Conservation (phyloP, 164 flowering plant species). For the Sextonia rubra region DNA sequence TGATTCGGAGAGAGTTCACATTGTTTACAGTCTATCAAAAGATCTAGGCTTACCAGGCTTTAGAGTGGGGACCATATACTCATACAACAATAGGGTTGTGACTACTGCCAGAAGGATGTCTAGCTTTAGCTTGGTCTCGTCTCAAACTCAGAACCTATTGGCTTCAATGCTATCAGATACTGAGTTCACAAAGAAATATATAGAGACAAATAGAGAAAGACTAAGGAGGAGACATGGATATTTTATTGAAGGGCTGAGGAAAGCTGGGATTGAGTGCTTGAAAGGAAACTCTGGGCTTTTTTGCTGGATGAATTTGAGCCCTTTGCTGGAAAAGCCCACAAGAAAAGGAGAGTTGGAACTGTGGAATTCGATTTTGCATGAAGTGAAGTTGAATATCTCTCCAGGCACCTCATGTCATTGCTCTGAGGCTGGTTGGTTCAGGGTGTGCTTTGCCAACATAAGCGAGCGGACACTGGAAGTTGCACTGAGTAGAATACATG, state of each 20-base stretch:
- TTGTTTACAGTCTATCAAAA: conserved; percentile 88
- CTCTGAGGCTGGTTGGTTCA: conserved; percentile 87
- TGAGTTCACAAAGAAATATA: conserved; percentile 53
- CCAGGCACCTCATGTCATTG: conserved; percentile 94
- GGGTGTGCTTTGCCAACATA: conserved; percentile 37
- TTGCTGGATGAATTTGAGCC: conserved; percentile 87
- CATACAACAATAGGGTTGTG: conserved; percentile 82
- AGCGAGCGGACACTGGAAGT: conserved; percentile 17
- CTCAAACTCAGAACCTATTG: conserved; percentile 75
- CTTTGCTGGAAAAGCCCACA: conserved; percentile 45
- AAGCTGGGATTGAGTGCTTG: conserved; percentile 73
- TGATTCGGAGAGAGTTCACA: conserved; percentile 70
- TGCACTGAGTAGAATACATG: conserved; percentile 22
- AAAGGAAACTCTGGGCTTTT: conserved; percentile 80
- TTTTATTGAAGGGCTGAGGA: conserved; percentile 58
- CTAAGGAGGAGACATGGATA: conserved; percentile 52
- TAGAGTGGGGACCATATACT: conserved; percentile 78
- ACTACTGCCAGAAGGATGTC: conserved; percentile 88
- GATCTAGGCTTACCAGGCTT: conserved; percentile 93
- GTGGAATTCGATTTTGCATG: conserved; percentile 58
- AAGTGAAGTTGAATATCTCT: conserved; percentile 68
- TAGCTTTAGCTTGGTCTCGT: conserved; percentile 77
- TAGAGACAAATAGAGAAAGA: conserved; percentile 54
- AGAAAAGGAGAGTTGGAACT: conserved; percentile 59
- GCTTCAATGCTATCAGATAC: conserved; percentile 69